These are phyloP conservation scores for Kodamaea neixiangensis DNA, from an alignment of 805 yeast species.

Conservation along the genomic window DNA sequence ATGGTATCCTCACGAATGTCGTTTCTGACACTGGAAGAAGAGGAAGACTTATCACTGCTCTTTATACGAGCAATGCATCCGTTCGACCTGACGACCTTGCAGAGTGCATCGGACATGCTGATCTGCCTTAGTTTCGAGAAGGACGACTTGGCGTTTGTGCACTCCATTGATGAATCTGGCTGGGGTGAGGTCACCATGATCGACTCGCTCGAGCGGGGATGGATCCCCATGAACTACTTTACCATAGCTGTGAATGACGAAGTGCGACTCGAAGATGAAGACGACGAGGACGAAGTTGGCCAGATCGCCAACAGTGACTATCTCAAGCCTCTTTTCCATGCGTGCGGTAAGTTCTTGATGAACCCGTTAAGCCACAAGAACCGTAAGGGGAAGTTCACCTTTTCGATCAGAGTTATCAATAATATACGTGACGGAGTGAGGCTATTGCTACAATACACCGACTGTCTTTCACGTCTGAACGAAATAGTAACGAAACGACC, in stretches of 20 bases:
- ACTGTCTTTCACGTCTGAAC: conserved; percentile 73
- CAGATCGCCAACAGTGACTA: conserved; percentile 46
- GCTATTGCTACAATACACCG: conserved; percentile 60
- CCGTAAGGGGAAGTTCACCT: conserved; percentile 46
- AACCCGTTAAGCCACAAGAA: conserved; percentile 58
- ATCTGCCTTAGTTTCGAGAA: conserved; percentile 73
- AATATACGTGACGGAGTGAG: conserved; percentile 75
- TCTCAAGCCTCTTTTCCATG: conserved; percentile 53
- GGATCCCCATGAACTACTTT: conserved; percentile 87
- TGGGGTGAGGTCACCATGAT: conserved; percentile 85
- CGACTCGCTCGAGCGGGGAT: conserved; percentile 65
- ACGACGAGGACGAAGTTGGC: conserved; percentile 31
- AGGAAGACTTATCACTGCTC: conserved; percentile 51
- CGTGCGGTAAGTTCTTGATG: conserved; percentile 66
- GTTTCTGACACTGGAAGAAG: conserved; percentile 20
- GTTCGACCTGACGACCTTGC: conserved; percentile 58
- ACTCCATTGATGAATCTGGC: conserved; percentile 76
- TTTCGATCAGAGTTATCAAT: conserved; percentile 59
- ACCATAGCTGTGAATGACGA: conserved; percentile 40
- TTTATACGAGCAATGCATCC: conserved; percentile 61
- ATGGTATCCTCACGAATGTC: conserved; percentile 5
- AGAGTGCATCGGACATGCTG: conserved; percentile 64
- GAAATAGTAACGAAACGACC: conserved; percentile 66
- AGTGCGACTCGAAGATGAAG: conserved; percentile 13
- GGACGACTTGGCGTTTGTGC: conserved; percentile 74